Evolutionary conservation across 805 yeast genomes (phyloP).

Genomic region (Grigorovia transvaalensis): DNA sequence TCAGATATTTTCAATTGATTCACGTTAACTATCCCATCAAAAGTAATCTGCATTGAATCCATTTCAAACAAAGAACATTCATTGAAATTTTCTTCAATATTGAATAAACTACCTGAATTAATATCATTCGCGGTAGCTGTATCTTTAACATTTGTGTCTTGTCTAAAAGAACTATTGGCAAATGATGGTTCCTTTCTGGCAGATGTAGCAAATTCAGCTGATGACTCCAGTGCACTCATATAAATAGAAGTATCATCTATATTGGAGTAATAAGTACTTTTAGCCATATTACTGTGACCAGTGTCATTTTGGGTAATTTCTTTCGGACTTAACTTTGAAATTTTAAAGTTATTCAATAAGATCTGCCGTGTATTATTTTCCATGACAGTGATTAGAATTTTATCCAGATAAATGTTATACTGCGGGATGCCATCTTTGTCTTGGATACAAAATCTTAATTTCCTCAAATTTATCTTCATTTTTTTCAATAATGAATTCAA

Average conservation of each 20-base stretch:
- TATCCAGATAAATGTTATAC: conserved; percentile 28
- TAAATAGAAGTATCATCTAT: conserved; percentile 61
- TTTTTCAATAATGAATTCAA: conserved; percentile 59
- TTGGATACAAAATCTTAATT: conserved; percentile 39
- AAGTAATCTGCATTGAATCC: not conserved
- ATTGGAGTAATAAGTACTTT: conserved; percentile 56
- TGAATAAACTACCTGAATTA: not conserved
- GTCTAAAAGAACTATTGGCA: conserved; percentile 22
- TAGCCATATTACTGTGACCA: conserved; percentile 26
- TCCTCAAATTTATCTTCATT: conserved; percentile 39
- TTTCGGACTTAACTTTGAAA: not conserved
- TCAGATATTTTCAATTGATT: not conserved
- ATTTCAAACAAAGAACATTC: not conserved
- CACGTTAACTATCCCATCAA: not conserved
- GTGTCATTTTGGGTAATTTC: not conserved
- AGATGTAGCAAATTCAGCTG: not conserved
- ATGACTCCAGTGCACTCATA: conserved; percentile 63
- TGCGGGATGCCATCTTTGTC: conserved; percentile 30
- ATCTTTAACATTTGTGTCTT: not conserved
- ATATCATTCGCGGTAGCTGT: not conserved
- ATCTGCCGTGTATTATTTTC: conserved; percentile 4
- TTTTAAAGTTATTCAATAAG: not conserved
- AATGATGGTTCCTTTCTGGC: not conserved
- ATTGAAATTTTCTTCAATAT: not conserved
- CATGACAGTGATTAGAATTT: conserved; percentile 3